These are phyloP conservation scores for Strobilomyces confusus DNA, from an alignment of 768 basidiomycete genomes.

Conservation along the genomic window DNA sequence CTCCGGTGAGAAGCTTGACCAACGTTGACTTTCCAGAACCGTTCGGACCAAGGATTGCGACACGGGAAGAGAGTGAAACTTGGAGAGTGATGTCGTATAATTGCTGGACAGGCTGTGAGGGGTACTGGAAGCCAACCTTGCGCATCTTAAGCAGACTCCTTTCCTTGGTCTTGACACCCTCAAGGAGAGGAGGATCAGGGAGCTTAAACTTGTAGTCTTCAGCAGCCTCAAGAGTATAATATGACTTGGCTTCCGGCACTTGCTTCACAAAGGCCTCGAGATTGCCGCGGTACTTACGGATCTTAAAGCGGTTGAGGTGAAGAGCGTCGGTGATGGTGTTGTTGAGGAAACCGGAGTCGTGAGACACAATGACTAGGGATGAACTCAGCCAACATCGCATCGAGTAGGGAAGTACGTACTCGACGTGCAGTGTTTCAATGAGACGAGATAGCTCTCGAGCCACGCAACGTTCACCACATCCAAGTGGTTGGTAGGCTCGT, in stretches of 20 bases:
- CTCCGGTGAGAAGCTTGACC: conserved; percentile 94
- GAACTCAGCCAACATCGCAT: conserved; percentile 7
- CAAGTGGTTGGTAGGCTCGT: conserved; percentile 96
- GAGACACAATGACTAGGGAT: conserved; percentile 83
- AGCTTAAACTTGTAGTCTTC: conserved; percentile 99
- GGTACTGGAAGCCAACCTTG: conserved; percentile 96
- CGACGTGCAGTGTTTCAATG: conserved; percentile 88
- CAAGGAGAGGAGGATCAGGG: conserved; percentile 92
- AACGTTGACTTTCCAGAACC: conserved; percentile 98
- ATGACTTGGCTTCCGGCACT: conserved; percentile 96
- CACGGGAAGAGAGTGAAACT: conserved; percentile 97
- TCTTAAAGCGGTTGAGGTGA: conserved; percentile 97
- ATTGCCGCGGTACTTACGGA: conserved; percentile 93
- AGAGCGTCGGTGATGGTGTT: conserved; percentile 97
- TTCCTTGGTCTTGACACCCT: conserved; percentile 99
- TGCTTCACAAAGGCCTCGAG: conserved; percentile 90
- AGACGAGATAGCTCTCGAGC: conserved; percentile 91
- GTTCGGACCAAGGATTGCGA: conserved; percentile 97
- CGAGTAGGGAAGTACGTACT: conserved; percentile 44
- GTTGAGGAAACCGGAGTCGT: conserved; percentile 97
- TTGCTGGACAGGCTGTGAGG: conserved; percentile 79
- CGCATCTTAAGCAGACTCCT: conserved; percentile 97
- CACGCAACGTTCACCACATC: conserved; percentile 97
- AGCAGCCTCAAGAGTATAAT: conserved; percentile 92
- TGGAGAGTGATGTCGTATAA: conserved; percentile 93